Evolutionary conservation across 345 rosid genomes (phyloP), one percentile per base, ranked within the genome.

Genomic region (Gossypium raimondii): DNA sequence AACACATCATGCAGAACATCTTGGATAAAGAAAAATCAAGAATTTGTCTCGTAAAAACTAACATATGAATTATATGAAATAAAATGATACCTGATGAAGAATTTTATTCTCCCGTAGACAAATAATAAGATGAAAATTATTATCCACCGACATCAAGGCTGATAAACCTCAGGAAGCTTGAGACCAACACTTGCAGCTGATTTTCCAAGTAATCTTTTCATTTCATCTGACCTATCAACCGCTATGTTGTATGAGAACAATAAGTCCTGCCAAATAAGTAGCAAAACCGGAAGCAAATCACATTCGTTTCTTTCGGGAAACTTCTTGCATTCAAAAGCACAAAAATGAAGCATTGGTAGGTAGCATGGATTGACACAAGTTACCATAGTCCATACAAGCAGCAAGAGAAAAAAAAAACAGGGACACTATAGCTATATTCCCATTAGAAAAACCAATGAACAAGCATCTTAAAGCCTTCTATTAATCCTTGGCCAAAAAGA

Each of bases 181-280:
- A 93, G 97, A 38, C 99, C 97, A 38, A 95, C 96, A 80, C 96
- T 93, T 2, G 96, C 93, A 73, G 99, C 97, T 59, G 99, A 91
- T 84, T 91, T 91, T 41, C 92, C 86, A 45, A 90, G 86, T 73
- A 76, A 61, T 77, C 87, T 81, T 80, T 87, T 88, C 93, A 93
- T 87, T 82, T 95, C 97, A 3, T 89, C 88, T 16, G 97, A 76
- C 79, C 97, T 86, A 79, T 95, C 97, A 47, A 95, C 93, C 0
- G 93, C 98, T 71, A 95, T 87, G 80, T 91, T 93, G 90, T 95
- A 93, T 10, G 98, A 95, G 82, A 91, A 90, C 73, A 91, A 69
- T 60, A 93, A 76, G 9, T 93, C 97, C 98, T 90, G 86, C 86
- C 81, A 78, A 75, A 61, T 64, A n/a, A 71, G 55, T 71, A 67